Percentiles rank a stretch among this genome's conserved stretches.
phyloP scores from a whole-genome alignment of 495 filamentous ascomycete genomes.

The Penicillium simplicissimum region DNA sequence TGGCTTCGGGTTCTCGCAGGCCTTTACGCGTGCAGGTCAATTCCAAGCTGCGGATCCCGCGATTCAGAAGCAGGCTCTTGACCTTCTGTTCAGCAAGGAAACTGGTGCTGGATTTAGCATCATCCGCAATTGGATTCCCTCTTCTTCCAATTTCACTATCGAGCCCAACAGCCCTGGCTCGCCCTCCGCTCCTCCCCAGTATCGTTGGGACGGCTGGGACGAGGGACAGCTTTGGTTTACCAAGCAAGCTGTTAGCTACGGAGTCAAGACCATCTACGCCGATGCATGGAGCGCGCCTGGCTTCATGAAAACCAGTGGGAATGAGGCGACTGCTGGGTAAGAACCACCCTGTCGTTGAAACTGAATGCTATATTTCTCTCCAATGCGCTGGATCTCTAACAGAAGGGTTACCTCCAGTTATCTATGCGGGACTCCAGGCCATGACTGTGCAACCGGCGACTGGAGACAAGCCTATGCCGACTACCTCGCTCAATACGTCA shows the following conservation, averaged over 20 bases:
- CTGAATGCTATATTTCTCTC: not conserved
- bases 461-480: constrained; percentile 6
- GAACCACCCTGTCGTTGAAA: not conserved
- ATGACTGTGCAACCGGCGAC: constrained; percentile 1
- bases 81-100: not conserved
- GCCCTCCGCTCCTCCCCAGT: not conserved
- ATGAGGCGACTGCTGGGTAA: not conserved
- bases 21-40: constrained; percentile 1
- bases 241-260: constrained; percentile 1
- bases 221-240: constrained; percentile 4
- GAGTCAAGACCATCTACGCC: constrained; percentile 1
- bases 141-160: constrained; percentile 1
- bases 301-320: constrained; percentile 2
- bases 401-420: not conserved
- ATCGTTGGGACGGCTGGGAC: constrained; percentile 2
- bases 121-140: constrained; percentile 5
- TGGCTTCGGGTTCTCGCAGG: constrained; percentile 1
- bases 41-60: not conserved
- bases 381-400: too few relatives aligned
- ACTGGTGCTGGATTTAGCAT: constrained; percentile 1
- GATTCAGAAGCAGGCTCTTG: not conserved
- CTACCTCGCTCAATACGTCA: constrained; percentile 3
- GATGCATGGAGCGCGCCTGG: constrained; percentile 5
- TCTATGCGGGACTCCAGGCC: not conserved
- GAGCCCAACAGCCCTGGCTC: constrained; percentile 5